Evolutionary conservation across 1,284 basidiomycete species (phyloP), one percentile per base, ranked within the genome.

Genomic region (Earliella scabrosa): DNA sequence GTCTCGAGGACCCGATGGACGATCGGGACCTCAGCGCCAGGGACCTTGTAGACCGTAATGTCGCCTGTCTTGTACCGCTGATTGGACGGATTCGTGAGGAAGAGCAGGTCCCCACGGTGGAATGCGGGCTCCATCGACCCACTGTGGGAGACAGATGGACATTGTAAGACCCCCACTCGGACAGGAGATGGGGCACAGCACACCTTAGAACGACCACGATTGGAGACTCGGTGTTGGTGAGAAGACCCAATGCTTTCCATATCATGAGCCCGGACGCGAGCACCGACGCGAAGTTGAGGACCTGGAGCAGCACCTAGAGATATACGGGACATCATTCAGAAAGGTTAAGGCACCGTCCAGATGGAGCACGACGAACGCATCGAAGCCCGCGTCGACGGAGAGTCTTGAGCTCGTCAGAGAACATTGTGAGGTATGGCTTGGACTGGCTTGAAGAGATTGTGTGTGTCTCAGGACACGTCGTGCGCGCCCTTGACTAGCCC

Each of bases 71-170:
- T 77, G 66, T 97, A 93, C 16, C 85, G 84, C 61, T 87, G 78
- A 53, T 80, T 77, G 0, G 83, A 66, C 0, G 92, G 92, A 73
- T 97, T 97, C 1, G 90, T 92, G 31, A 99, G 81, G 82, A 98
- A 97, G 41, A 98, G 82, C 34, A 98, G 84, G 75, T 99, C 97
- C 18, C 97, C 97, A 32, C 97, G 87, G 73, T 97, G 92, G 75
- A 97, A 97, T 0, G 94, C 96, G 0, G 97, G 96, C 74, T 98
- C 96, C 97, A 98, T 98, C 0, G 94, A 97, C 38, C 95, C 96
- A 73, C 94, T 96, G 52, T n/a, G n/a, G n/a, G n/a, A n/a, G n/a
- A n/a, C n/a, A n/a, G n/a, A n/a, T n/a, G n/a, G n/a, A n/a, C n/a
- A n/a, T n/a, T n/a, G n/a, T n/a, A n/a, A n/a, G n/a, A n/a, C 29